Conservation (phyloP, 129 eudicot species). For the Centaurea solstitialis region DNA sequence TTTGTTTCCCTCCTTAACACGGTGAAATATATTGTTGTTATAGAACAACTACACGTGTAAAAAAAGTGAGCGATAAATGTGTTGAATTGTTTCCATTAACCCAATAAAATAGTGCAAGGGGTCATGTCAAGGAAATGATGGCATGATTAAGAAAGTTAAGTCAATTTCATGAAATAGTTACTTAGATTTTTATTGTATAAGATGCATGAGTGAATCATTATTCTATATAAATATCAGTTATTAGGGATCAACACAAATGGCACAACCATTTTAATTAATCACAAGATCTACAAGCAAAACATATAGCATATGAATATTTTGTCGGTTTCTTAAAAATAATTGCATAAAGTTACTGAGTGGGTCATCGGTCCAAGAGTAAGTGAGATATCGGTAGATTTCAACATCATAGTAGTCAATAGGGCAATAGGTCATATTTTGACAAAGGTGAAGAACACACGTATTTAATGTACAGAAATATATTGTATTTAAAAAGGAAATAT, state of each 20-base stretch:
- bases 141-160: neutral
- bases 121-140: neutral
- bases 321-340: neutral
- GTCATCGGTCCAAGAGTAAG: neutral
- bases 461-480: no score
- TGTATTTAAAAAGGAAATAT: neutral
- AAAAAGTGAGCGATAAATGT: neutral
- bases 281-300: neutral
- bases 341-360: neutral
- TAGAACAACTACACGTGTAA: neutral
- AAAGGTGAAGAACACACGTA: neutral
- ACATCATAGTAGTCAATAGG: neutral
- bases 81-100: neutral
- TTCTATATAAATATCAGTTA: neutral
- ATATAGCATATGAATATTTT: neutral
- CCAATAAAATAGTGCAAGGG: neutral
- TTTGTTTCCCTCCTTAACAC: neutral
- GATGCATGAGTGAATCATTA: neutral
- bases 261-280: neutral
- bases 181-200: neutral
- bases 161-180: neutral
- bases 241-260: neutral
- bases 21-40: neutral
- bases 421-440: neutral
- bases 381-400: neutral